These are phyloP conservation scores for Solanum pennellii DNA, from an alignment of 257 asterid species.

Conservation along the genomic window DNA sequence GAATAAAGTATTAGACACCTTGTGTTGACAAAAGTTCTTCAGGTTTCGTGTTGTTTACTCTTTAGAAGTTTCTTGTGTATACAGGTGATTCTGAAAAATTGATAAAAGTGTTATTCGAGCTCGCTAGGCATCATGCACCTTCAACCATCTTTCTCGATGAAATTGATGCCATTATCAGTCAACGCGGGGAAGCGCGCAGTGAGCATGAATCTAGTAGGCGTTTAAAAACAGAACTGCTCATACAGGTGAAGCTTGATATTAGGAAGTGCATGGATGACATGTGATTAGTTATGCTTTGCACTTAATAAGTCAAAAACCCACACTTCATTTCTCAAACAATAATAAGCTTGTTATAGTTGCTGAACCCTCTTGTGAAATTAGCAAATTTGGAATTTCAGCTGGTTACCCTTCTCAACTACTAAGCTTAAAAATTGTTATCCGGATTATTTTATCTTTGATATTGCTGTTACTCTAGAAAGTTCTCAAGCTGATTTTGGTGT, in stretches of 20 bases:
- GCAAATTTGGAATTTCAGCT: not conserved
- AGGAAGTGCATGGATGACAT: not conserved
- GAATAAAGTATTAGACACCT: not conserved
- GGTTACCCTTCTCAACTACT: not conserved
- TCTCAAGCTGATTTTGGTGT: not conserved
- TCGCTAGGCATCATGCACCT: constrained; percentile 98
- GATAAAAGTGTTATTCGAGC: constrained; percentile 91
- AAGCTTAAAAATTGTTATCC: not conserved
- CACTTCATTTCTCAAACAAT: not conserved
- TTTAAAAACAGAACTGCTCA: constrained; percentile 86
- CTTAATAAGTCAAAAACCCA: not conserved
- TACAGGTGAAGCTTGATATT: constrained; percentile 53
- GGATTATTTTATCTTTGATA: not conserved
- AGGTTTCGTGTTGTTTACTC: not conserved
- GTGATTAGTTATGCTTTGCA: not conserved
- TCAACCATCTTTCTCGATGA: constrained; percentile 96
- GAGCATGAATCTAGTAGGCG: constrained; percentile 99
- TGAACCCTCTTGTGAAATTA: not conserved
- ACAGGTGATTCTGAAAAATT: constrained; percentile 97
- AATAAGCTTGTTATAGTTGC: not conserved
- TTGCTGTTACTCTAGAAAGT: not conserved
- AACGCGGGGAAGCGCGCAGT: constrained; percentile 96
- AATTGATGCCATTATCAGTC: constrained; percentile 95
- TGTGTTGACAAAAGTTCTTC: not conserved
- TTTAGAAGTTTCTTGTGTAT: not conserved